These are phyloP conservation scores for Blastocystis sp. DNA, from an alignment of 352 stramenopile species.

Conservation along the genomic window DNA sequence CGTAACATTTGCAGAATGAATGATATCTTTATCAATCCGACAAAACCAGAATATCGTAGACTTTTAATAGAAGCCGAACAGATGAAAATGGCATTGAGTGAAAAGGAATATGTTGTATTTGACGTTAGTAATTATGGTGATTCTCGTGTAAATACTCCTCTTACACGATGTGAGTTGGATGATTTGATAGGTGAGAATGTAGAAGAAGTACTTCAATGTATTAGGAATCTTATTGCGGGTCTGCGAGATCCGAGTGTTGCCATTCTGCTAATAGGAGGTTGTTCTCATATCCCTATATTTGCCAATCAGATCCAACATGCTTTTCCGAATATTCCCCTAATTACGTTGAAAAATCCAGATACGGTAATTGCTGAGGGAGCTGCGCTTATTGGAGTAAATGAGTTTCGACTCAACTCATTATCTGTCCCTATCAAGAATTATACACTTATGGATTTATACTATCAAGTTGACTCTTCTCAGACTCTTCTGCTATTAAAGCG, in stretches of 20 bases:
- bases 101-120: not conserved
- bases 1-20: not conserved
- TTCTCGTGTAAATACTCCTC: not conserved
- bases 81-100: not conserved
- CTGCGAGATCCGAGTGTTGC: not conserved
- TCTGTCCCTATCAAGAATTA: no score
- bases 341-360: not conserved
- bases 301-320: not conserved
- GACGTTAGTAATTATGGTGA: not conserved
- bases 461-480: no score
- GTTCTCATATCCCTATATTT: slow-evolving; percentile 12
- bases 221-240: not conserved
- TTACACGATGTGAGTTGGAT: not conserved
- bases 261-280: slow-evolving; percentile 26
- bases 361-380: not conserved
- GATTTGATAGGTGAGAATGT: not conserved
- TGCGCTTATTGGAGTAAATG: not conserved
- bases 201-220: not conserved
- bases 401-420: not conserved
- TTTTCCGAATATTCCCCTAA: not conserved
- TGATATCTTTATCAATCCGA: not conserved
- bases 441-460: no score
- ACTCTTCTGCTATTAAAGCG: no score
- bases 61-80: not conserved
- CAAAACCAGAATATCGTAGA: not conserved